These are phyloP conservation scores for Gillenia trifoliata DNA, from an alignment of 306 rosid species.

Conservation along the genomic window DNA sequence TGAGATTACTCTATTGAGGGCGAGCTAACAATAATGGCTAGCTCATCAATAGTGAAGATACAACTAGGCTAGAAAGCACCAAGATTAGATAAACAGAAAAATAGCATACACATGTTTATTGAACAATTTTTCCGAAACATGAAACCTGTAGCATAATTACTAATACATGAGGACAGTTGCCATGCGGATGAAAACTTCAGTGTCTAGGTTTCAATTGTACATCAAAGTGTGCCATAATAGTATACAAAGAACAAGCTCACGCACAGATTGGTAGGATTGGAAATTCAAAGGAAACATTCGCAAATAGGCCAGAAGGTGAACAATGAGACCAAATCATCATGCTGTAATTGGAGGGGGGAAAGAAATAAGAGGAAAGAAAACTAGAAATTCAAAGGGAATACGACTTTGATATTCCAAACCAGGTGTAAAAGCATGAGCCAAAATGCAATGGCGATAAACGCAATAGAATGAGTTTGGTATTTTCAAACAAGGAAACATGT, in stretches of 20 bases:
- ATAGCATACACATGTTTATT: background rate
- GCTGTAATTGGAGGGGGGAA: background rate
- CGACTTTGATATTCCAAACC: background rate
- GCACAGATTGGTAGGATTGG: background rate
- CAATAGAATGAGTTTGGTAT: background rate
- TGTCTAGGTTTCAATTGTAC: background rate
- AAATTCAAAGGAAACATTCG: background rate
- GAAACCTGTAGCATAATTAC: background rate
- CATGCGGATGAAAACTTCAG: background rate
- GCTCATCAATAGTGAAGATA: background rate
- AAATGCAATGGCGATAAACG: background rate
- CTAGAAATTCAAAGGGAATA: background rate
- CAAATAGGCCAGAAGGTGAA: background rate
- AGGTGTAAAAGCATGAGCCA: background rate
- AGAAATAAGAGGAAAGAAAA: background rate
- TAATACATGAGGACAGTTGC: background rate
- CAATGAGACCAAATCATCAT: background rate
- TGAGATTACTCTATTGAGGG: background rate
- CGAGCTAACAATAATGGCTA: background rate
- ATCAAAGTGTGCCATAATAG: background rate
- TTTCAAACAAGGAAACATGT: background rate
- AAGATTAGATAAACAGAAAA: background rate
- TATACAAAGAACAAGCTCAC: background rate
- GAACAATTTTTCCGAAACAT: background rate
- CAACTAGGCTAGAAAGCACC: background rate